These are phyloP conservation scores for Penicillium pancosmium DNA, from an alignment of 495 filamentous ascomycete genomes.

Conservation along the genomic window DNA sequence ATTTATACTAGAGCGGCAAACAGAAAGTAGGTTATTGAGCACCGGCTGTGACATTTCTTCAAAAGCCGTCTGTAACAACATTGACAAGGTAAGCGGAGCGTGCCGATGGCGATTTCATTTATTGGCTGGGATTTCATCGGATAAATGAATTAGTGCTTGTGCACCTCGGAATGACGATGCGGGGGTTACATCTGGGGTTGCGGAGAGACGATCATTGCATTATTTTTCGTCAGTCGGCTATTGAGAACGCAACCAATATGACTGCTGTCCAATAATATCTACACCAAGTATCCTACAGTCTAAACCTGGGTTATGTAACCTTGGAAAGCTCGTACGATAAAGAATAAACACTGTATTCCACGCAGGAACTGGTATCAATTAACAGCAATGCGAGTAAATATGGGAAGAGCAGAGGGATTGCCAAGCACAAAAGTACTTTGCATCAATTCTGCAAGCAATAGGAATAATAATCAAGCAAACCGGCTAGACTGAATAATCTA, in stretches of 20 bases:
- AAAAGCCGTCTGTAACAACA: conserved; percentile 16
- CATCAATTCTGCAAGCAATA: conserved; percentile 4
- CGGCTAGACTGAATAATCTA: conserved; percentile 30
- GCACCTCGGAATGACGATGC: conserved; percentile 11
- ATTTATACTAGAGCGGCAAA: background rate
- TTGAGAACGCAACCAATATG: conserved; percentile 10
- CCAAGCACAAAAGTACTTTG: background rate
- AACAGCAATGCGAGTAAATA: conserved; percentile 11
- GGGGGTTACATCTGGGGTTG: conserved; percentile 29
- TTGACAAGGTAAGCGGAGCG: background rate
- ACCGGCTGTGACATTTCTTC: conserved; percentile 3
- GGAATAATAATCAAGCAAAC: conserved; percentile 10
- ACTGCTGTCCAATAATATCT: background rate
- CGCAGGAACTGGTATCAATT: conserved; percentile 26
- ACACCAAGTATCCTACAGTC: background rate
- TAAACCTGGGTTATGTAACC: background rate
- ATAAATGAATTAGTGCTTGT: background rate
- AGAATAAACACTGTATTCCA: conserved; percentile 9
- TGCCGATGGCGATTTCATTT: background rate
- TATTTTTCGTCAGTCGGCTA: conserved; percentile 20
- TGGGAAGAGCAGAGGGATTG: conserved; percentile 1
- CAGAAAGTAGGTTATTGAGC: conserved; percentile 16
- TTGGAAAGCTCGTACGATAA: background rate
- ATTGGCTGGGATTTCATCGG: conserved; percentile 15
- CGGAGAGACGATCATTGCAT: conserved; percentile 22